Base-by-base conservation (phyloP, 148 eudicot species). In the Silene uniflora region DNA sequence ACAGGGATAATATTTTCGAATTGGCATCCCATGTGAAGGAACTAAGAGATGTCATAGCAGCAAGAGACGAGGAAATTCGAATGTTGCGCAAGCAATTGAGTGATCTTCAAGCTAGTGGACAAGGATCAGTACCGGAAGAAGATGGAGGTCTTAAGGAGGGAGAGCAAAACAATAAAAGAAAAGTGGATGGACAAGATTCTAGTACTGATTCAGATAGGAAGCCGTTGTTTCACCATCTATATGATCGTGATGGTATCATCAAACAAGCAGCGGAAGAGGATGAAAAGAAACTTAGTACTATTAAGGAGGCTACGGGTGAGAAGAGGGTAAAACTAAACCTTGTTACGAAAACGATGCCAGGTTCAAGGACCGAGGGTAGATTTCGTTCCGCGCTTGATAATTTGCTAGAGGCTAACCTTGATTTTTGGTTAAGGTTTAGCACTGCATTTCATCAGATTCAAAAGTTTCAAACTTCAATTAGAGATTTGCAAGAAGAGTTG, bases 341-440 rank as follows among this genome's bases (percentile, higher is more conserved):
- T 44, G 63, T 52, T n/a, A 63, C 80, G n/a, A 75, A 84, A 22
- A 59, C 79, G 61, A 79, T 60, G 71, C 74, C 73, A 2, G n/a
- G 67, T 67, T 79, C 88, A 52, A 79, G 75, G 64, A 75, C 82
- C 52, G 88, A 92, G 80, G 83, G 82, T 19, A 83, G 88, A 56
- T 76, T 88, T 22, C 84, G 97, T 12, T 84, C 79, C 35, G 89
- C 90, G 65, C 87, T 92, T 24, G 89, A 90, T 55, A 78, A 78
- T 66, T 73, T 92, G 58, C 81, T 87, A 0, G 92, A 92, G 81
- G 87, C 88, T 12, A 90, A 92, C 77, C 84, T 92, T 61, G 92
- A 90, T 62, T 90, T 90, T 69, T 92, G 97, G 97, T 73, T 92
- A 69, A 86, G 91, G 67, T 90, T 90, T 75, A 92, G 91, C 80